These are phyloP conservation scores for Rhizomucor pusillus DNA, from an alignment of 371 early-diverging fungal genomes.

Conservation along the genomic window DNA sequence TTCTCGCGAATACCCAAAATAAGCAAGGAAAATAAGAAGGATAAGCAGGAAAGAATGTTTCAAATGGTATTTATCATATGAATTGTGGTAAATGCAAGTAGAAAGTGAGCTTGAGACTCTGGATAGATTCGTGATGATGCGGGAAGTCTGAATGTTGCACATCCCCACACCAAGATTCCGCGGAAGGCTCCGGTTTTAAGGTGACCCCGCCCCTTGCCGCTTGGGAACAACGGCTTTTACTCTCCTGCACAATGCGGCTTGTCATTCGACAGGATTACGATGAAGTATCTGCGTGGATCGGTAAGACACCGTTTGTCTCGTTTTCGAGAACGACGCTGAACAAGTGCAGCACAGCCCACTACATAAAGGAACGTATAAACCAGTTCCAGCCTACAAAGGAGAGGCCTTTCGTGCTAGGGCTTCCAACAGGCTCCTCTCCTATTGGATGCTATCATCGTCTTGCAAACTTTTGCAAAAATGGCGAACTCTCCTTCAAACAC, in stretches of 20 bases:
- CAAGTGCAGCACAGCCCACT: constrained; percentile 55
- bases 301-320: constrained; percentile 21
- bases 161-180: too few relatives aligned
- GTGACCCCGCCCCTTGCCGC: too few relatives aligned
- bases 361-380: constrained; percentile 77
- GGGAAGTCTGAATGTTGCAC: too few relatives aligned
- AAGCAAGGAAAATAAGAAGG: too few relatives aligned
- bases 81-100: too few relatives aligned
- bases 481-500: constrained; percentile 62
- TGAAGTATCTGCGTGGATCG: constrained; percentile 62
- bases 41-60: too few relatives aligned
- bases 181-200: too few relatives aligned
- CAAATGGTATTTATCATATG: too few relatives aligned
- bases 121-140: too few relatives aligned
- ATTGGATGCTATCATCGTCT: constrained; percentile 68
- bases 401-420: constrained; percentile 82
- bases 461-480: constrained; percentile 58
- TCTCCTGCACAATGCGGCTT: constrained; percentile 53
- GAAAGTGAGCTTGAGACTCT: too few relatives aligned
- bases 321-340: background rate
- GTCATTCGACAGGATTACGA: constrained; percentile 69
- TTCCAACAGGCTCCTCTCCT: constrained; percentile 87
- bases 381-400: constrained; percentile 74
- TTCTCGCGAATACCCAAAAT: too few relatives aligned
- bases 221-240: too few relatives aligned